Evolutionary conservation across 169 alveolate species (phyloP).

Genomic region (Eimeria maxima): DNA sequence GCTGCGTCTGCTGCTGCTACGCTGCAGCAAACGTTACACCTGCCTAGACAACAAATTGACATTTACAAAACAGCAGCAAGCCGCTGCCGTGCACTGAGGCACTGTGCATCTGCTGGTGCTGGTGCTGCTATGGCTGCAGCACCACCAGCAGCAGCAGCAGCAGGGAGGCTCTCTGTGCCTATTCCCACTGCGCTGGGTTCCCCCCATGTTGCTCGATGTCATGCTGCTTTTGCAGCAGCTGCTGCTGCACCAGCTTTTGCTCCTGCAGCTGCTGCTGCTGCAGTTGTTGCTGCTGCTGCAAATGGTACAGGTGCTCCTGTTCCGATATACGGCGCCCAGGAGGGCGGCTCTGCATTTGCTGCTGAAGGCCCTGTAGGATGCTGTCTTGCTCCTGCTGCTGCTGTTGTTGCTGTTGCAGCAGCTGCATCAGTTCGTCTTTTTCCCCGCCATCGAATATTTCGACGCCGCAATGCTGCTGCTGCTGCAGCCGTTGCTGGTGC

Average conservation of each 20-base stretch:
- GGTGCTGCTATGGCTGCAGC: no score
- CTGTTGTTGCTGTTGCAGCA: no score
- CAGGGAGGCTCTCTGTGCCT: no score
- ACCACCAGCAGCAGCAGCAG: no score
- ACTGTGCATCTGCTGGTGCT: no score
- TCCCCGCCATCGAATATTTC: slow-evolving; percentile 4
- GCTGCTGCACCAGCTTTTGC: neutral
- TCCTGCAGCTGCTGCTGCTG: neutral
- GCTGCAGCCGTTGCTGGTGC: slow-evolving; percentile 2
- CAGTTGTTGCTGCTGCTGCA: neutral
- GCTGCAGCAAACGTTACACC: no score
- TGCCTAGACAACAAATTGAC: no score
- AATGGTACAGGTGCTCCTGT: slow-evolving; percentile 8
- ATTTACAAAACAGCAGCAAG: no score
- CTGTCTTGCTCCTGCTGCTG: neutral
- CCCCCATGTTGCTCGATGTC: neutral
- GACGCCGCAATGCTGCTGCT: neutral
- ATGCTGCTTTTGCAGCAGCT: neutral
- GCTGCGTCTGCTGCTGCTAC: no score
- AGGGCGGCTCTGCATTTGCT: neutral
- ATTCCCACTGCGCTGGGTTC: no score
- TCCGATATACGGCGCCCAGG: neutral
- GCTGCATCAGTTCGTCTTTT: neutral
- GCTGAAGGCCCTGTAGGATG: slow-evolving; percentile 1
- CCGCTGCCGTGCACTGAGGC: no score